Evolutionary conservation across 1,139 yeast genomes (phyloP), one percentile per base, ranked within the genome.

Genomic region (Suhomyces atakaporum): DNA sequence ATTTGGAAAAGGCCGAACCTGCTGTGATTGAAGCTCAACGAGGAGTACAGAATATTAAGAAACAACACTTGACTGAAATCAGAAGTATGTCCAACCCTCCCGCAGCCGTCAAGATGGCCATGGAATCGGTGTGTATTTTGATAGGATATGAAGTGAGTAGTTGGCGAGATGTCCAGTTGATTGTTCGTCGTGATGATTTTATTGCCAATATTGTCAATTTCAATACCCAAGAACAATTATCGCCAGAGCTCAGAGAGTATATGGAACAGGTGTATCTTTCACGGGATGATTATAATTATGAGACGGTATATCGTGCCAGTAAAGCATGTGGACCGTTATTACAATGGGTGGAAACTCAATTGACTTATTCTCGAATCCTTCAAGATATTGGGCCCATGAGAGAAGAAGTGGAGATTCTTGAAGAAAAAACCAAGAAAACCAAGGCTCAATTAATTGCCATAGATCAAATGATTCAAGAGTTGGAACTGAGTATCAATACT

Each of bases 1-100:
- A 87, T 39, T 70, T 92, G 24, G 81, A 77, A 12, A 64, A 70
- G 7, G 95, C 92, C 0, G 95, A 88, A 50, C 96, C 97, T 0
- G 84, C 94, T 1, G 84, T 90, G 5, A 46, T 77, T 3, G 95
- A 84, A 46, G 97, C 97, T 0, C 87, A 84, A 51, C 65, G 76
- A 43, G 95, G 96, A 16, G 97, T 92, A 11, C 85, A 86, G 48
- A 85, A 87, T 51, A 92, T 92, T 46, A 89, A 89, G 59, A 92
- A 90, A 56, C 95, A 87, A 45, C 97, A 92, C 52, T 69, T 92
- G 29, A 86, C 95, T 0, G 98, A 92, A 58, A 67, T 92, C 25
- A 68, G 96, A 51, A 84, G 96, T 24, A 85, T 92, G 95, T 62
- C 78, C 4, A 87, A 88, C 44, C 98, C 98, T 0, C 98, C 98